A percentile compares a stretch with the other conserved stretches of the same genome.
Evolutionary conservation across 2,329 filamentous ascomycete species (phyloP).

Genomic region (Neoascochyta sp.): DNA sequence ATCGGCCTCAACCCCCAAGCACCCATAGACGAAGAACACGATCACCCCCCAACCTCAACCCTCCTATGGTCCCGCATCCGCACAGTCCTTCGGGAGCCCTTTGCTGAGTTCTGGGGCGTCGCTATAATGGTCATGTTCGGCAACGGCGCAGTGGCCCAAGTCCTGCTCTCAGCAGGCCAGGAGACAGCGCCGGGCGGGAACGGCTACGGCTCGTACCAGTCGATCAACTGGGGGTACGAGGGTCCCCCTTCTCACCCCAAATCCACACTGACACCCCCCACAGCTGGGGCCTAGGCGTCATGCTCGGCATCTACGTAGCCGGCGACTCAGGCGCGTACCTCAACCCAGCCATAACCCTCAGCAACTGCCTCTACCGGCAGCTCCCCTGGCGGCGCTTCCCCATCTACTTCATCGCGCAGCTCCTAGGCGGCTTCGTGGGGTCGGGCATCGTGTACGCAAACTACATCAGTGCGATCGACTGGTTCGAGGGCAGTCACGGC

Average conservation of each 20-base stretch:
- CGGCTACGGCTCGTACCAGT: constrained; percentile 43
- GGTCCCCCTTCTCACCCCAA: constrained; percentile 1
- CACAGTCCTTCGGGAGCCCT: constrained; percentile 41
- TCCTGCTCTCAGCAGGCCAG: constrained; percentile 38
- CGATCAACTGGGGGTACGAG: constrained; percentile 44
- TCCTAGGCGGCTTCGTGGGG: constrained; percentile 64
- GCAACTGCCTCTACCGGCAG: constrained; percentile 64
- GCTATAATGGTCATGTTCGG: constrained; percentile 45
- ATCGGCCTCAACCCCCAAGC: constrained; percentile 41
- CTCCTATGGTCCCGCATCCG: constrained; percentile 40
- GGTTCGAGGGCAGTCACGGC: constrained; percentile 57
- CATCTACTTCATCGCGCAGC: constrained; percentile 62
- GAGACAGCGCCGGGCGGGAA: constrained; percentile 41
- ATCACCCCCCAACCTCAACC: constrained; percentile 33
- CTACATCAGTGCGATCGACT: constrained; percentile 57
- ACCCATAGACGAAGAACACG: constrained; percentile 43
- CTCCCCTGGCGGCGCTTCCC: constrained; percentile 68
- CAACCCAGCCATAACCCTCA: constrained; percentile 63
- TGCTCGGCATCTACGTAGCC: constrained; percentile 58
- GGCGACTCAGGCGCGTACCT: constrained; percentile 65
- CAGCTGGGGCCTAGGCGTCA: constrained; percentile 38
- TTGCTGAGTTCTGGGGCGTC: constrained; percentile 45
- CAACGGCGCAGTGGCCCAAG: constrained; percentile 45
- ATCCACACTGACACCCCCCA: constrained; percentile 3
- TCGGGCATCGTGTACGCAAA: constrained; percentile 45